Base-by-base conservation (phyloP, 2,329 filamentous ascomycete genomes). In the Nannizziopsis arthrosporioides region DNA sequence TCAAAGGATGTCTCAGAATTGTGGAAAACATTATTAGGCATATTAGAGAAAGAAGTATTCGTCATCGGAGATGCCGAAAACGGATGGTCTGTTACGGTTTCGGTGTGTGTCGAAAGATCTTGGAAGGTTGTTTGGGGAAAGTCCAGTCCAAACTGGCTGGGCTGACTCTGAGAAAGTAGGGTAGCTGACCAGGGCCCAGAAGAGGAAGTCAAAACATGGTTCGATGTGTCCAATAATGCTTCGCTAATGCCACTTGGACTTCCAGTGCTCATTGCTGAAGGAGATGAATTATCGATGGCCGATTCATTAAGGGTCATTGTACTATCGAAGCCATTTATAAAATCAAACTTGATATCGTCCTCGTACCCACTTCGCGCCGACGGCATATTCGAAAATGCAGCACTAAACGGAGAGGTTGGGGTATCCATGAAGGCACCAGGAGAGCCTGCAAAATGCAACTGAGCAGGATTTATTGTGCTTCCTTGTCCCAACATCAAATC, bases 181-280 rank as follows among this genome's bases (percentile, higher is more conserved):
- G 79, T 74, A 44, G 77, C 74, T 59, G 83, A 78, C 81, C 84
- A 87, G 70, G 84, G 79, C 44, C 77, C 75, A 55, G 73, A 70
- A 3, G 71, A 70, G 2, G 71, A 68, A 15, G 73, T 68, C 49
- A 75, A 71, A 36, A 76, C 73, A 55, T 82, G 80, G 63, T 81
- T 83, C 34, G 62, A 62, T 4, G 85, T 86, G 65, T 95, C 88
- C 50, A 92, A 73, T 82, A 94, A 88, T 51, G 88, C 80, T 63
- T 96, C 92, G 66, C 86, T 93, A 42, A 89, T 85, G 44, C 83
- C 85, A 63, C 85, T 90, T 61, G 93, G 89, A 67, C 89, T 96
- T 51, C 85, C 86, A 38, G 86, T 94, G 70, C 90, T 96, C 64
- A 96, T 90, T 41, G 88, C 88, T 7, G 92, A 96, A 12, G 92